Conservation (phyloP, 78 protist genomes). For the Dictyostelium intermedium region DNA sequence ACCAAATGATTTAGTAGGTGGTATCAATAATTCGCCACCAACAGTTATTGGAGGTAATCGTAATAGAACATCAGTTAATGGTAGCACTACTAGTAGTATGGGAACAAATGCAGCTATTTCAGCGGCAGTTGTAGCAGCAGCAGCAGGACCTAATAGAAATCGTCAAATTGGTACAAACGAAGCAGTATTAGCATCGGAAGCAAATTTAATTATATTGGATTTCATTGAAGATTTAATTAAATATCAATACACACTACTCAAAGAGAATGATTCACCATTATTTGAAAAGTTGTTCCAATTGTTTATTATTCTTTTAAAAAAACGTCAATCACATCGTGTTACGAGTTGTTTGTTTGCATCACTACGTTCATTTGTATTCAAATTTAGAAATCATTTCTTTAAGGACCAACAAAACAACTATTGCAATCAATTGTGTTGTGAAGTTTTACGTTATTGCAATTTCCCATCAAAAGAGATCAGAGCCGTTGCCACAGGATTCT, state of each 20-base stretch:
- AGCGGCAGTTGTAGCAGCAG: not conserved
- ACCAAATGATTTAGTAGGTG: not conserved
- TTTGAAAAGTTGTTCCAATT: constrained; percentile 7
- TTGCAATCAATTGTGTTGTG: constrained; percentile 17
- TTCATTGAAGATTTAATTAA: constrained; percentile 45
- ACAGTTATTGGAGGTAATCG: not conserved
- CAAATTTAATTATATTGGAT: constrained; percentile 43
- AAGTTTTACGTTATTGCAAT: constrained; percentile 37
- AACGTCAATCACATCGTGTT: constrained; percentile 62
- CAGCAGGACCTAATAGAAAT: not conserved
- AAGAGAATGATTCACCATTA: not conserved
- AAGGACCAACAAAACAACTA: constrained; percentile 24
- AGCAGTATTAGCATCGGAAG: constrained; percentile 27
- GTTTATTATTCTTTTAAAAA: not conserved
- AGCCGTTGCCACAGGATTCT: constrained; percentile 13
- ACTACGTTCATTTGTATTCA: constrained; percentile 37
- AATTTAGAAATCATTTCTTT: constrained; percentile 56
- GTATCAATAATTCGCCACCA: not conserved
- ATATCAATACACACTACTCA: not conserved
- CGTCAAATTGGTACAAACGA: constrained; percentile 10
- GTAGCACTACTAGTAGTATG: not conserved
- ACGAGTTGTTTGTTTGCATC: constrained; percentile 9
- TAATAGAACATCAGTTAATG: not conserved
- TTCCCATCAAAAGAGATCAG: constrained; percentile 13
- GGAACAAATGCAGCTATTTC: not conserved